Base-by-base conservation (phyloP, 768 basidiomycete species). In the Mycena rosella region DNA sequence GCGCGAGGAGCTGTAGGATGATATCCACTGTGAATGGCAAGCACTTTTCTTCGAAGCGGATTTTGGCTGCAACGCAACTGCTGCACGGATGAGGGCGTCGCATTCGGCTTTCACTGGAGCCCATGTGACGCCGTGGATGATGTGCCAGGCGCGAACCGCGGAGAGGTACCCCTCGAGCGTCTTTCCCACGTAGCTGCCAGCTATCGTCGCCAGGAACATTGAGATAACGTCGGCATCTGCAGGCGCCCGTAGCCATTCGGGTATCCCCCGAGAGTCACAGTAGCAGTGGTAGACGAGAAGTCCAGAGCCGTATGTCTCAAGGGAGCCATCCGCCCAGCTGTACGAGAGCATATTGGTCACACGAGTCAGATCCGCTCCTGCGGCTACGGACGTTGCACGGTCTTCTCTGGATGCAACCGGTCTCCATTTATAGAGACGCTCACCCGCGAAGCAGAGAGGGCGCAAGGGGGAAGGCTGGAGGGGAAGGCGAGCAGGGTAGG, bases 271-370 rank as follows among this genome's bases (percentile, higher is more conserved):
- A 0, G 4, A 5, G 55, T 79, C 77, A 49, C 77, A 78, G 60
- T 72, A 76, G 10, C 61, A 47, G 51, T 78, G 78, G 60, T 57
- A 79, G 6, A 68, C 38, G 1, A 75, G 68, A 0, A 79, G 70
- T 2, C 78, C 78, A 0, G 77, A 45, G 9, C 76, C 74, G 40
- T 79, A 78, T 0, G 73, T 69, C 10, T 60, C 65, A 2, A 56
- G 22, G 1, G 78, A 76, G 5, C 58, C 60, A 0, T 55, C 52
- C 0, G 60, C 65, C 71, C 67, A 74, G 14, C 55, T 47, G 8
- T 34, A 8, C 1, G 60, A 14, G 0, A 74, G 30, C 1, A 55
- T 38, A 26, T 52, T 40, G 1, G 47, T 57, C 7, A 51, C 32
- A 18, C 17, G 1, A 1, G 5, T 13, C 0, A 51, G 34, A n/a